phyloP scores from a whole-genome alignment of 2,329 filamentous ascomycete genomes.

The Parastagonospora avenae region DNA sequence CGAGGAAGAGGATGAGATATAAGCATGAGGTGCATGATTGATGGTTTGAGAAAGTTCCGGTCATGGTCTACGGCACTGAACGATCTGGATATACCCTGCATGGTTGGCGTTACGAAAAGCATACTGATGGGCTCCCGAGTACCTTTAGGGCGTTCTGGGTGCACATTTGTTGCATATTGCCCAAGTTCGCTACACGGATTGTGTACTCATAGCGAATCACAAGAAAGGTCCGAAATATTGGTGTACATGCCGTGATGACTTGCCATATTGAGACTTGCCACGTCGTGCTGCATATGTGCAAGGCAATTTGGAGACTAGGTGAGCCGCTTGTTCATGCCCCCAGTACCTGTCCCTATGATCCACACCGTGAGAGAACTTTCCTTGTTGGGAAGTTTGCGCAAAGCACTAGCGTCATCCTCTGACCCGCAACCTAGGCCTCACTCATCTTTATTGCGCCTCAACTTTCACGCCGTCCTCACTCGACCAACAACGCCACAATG shows the following conservation, averaged over 20 bases:
- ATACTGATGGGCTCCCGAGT: background rate
- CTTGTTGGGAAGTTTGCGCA: too few relatives aligned
- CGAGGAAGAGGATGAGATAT: constrained; percentile 93
- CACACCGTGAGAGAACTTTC: too few relatives aligned
- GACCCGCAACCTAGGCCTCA: too few relatives aligned
- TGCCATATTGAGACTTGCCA: too few relatives aligned
- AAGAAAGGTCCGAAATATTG: background rate
- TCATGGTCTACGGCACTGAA: background rate
- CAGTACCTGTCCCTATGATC: too few relatives aligned
- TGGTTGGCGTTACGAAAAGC: background rate
- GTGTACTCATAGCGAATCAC: background rate
- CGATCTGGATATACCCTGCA: constrained; percentile 7
- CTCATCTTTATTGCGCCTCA: too few relatives aligned
- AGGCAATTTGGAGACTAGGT: too few relatives aligned
- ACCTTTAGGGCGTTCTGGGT: background rate
- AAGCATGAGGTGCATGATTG: constrained; percentile 2
- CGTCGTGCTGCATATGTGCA: too few relatives aligned
- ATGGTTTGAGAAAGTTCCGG: background rate
- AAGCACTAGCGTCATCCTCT: too few relatives aligned
- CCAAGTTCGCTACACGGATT: too few relatives aligned
- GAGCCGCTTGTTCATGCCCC: too few relatives aligned
- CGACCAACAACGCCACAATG: constrained; percentile 15
- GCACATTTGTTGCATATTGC: background rate
- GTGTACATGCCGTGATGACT: too few relatives aligned
- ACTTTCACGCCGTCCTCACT: background rate